Conservation (phyloP, 2,329 filamentous ascomycete genomes). For the Trichophaea hybrida region DNA sequence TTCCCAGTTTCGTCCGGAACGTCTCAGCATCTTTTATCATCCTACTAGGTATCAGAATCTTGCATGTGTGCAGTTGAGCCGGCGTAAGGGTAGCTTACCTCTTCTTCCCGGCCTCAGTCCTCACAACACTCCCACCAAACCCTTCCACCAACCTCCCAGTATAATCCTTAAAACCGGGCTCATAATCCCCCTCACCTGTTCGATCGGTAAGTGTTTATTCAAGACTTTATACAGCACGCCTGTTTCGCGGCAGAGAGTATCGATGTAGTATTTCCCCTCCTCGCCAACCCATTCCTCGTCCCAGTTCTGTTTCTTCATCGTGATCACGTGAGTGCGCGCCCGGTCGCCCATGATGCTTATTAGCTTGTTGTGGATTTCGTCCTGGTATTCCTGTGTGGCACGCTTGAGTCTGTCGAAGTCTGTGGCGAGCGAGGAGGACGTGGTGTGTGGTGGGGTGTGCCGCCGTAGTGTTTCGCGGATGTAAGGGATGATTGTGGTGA, state of each 20-base stretch:
- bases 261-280: conserved; percentile 59
- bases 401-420: conserved; percentile 83
- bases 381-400: conserved; percentile 70
- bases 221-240: conserved; percentile 70
- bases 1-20: conserved; percentile 39
- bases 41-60: conserved; percentile 34
- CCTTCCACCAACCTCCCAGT: conserved; percentile 62
- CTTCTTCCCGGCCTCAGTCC: conserved; percentile 52
- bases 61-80: conserved; percentile 28
- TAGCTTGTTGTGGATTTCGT: conserved; percentile 79
- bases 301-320: conserved; percentile 64
- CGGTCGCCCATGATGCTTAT: conserved; percentile 82
- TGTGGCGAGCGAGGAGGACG: conserved; percentile 30
- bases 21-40: conserved; percentile 63
- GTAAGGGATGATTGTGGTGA: conserved; percentile 75
- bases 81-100: conserved; percentile 42
- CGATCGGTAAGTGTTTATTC: conserved; percentile 64
- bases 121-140: conserved; percentile 50
- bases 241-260: conserved; percentile 74
- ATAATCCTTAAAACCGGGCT: conserved; percentile 70
- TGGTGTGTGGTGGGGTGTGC: conserved; percentile 43
- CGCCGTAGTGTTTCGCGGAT: conserved; percentile 81
- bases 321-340: conserved; percentile 56
- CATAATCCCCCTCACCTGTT: conserved; percentile 71
- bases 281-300: conserved; percentile 24